Percentiles rank a stretch among this genome's conserved stretches.
phyloP scores from a whole-genome alignment of 345 rosid genomes.

The Noccaea caerulescens region DNA sequence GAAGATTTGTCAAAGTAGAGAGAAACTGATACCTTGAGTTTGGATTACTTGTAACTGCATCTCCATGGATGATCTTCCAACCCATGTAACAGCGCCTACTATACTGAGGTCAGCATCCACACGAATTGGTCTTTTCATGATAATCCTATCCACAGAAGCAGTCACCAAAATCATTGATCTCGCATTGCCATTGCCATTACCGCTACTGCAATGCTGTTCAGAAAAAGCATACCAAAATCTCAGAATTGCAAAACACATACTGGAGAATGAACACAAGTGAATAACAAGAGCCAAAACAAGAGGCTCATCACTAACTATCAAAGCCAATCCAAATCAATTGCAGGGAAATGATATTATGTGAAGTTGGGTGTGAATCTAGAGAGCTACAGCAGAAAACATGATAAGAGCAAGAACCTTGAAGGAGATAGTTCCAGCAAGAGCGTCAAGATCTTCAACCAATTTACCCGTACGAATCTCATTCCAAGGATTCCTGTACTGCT shows the following conservation, averaged over 20 bases:
- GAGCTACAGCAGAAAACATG: background rate
- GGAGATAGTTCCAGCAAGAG: conserved; percentile 89
- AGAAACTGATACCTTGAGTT: conserved; percentile 50
- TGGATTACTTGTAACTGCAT: conserved; percentile 82
- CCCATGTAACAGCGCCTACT: conserved; percentile 84
- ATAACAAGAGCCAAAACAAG: too few species aligned
- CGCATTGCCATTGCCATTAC: conserved; percentile 56
- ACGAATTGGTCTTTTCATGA: conserved; percentile 64
- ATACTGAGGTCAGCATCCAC: conserved; percentile 64
- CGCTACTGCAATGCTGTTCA: conserved; percentile 70
- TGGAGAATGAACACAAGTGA: too few species aligned
- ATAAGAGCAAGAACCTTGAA: conserved; percentile 56
- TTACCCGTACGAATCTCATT: conserved; percentile 79
- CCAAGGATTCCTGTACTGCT: conserved; percentile 94
- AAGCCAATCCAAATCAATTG: background rate
- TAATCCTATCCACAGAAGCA: conserved; percentile 87
- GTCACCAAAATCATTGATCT: conserved; percentile 77
- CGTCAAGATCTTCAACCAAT: conserved; percentile 91
- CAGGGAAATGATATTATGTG: background rate
- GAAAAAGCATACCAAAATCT: conserved; percentile 6
- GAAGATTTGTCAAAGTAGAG: background rate
- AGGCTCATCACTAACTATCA: too few species aligned
- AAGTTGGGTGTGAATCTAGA: background rate
- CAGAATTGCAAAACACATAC: too few species aligned
- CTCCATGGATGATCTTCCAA: conserved; percentile 90